Percentiles rank a stretch among this genome's conserved stretches.
phyloP scores from a whole-genome alignment of 2,329 filamentous ascomycete species.

The Esteya vermicola region DNA sequence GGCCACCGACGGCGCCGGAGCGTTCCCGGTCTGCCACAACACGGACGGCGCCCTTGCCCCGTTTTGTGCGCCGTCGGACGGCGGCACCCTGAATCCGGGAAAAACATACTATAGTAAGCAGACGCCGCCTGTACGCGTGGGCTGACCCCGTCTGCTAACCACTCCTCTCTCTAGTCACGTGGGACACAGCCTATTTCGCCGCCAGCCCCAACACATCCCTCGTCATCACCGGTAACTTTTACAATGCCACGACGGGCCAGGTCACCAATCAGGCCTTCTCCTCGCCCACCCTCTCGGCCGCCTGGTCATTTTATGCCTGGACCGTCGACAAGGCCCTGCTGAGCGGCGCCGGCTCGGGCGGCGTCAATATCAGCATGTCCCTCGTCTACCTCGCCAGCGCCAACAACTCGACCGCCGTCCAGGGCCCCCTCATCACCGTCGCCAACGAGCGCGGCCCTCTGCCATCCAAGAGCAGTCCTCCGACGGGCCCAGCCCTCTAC shows the following conservation, averaged over 20 bases:
- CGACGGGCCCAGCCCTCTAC: slow-evolving; percentile 27
- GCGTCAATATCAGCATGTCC: slow-evolving; percentile 33
- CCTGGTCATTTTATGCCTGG: slow-evolving; percentile 34
- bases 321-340: slow-evolving; percentile 24
- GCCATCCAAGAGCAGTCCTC: slow-evolving; percentile 17
- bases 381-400: slow-evolving; percentile 21
- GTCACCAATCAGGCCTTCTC: slow-evolving; percentile 17
- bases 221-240: slow-evolving; percentile 21
- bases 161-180: slow-evolving; percentile 30
- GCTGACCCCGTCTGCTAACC: background rate
- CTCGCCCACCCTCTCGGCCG: slow-evolving; percentile 20
- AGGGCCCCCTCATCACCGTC: slow-evolving; percentile 28
- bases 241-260: slow-evolving; percentile 21
- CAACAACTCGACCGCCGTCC: slow-evolving; percentile 11
- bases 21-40: slow-evolving; percentile 37
- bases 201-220: slow-evolving; percentile 23
- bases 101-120: slow-evolving; percentile 36
- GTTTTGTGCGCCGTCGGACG: slow-evolving; percentile 33
- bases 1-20: slow-evolving; percentile 27
- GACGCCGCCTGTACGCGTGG: background rate
- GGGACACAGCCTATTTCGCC: slow-evolving; percentile 39
- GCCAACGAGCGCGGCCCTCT: slow-evolving; percentile 20
- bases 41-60: slow-evolving; percentile 30
- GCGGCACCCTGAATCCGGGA: slow-evolving; percentile 27
- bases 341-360: slow-evolving; percentile 15